A percentile compares a stretch with the other conserved stretches of the same genome.
These are phyloP conservation scores for Acanthamoeba polyphaga DNA, from an alignment of 208 protist genomes.

Conservation along the genomic window DNA sequence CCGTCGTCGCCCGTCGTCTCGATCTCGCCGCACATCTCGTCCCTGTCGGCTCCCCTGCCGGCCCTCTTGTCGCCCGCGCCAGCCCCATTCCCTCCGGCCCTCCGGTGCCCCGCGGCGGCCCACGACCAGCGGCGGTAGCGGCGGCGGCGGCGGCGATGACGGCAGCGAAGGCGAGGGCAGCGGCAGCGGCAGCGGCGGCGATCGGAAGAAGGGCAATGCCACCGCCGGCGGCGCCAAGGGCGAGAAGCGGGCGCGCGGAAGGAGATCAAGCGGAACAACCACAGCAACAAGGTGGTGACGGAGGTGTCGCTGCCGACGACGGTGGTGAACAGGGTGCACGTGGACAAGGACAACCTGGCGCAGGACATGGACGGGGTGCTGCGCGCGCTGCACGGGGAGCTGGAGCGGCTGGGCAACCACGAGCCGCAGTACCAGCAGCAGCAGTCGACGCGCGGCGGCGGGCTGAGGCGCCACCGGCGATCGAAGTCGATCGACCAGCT, in stretches of 20 bases:
- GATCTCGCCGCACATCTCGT: not conserved
- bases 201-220: not conserved
- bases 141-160: not conserved
- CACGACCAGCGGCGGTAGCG: not conserved
- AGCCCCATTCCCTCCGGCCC: not conserved
- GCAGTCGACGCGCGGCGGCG: not conserved
- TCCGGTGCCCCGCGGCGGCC: not conserved
- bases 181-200: not conserved
- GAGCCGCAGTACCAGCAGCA: not conserved
- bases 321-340: slow-evolving; percentile 23
- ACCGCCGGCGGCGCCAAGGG: not conserved
- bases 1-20: not conserved
- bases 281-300: not conserved
- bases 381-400: not conserved
- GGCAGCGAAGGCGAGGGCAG: not conserved
- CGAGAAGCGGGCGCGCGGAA: not conserved
- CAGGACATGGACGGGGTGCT: slow-evolving; percentile 52
- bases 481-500: slow-evolving; percentile 44
- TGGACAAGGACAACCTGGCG: slow-evolving; percentile 28
- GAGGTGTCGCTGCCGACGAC: slow-evolving; percentile 37
- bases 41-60: not conserved
- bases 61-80: not conserved
- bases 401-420: slow-evolving; percentile 7
- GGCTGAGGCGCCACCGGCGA: not conserved
- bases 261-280: not conserved